A percentile compares a stretch with the other conserved stretches of the same genome.
Evolutionary conservation across 1,284 basidiomycete species (phyloP).

Genomic region (Lignosus rhinocerotis): DNA sequence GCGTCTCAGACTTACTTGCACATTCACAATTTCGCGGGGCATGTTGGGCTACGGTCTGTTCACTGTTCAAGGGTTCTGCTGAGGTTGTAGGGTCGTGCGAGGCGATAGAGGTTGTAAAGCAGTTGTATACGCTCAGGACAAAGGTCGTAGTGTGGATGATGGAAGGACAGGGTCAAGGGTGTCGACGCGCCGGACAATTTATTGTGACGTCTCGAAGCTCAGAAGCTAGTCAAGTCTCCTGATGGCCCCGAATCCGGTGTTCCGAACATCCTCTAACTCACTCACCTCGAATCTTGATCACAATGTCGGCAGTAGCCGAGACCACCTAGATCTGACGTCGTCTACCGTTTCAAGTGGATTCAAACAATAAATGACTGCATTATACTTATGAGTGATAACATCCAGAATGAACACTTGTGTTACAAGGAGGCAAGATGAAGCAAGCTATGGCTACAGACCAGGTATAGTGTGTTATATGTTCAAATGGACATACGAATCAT

Average conservation of each 20-base stretch:
- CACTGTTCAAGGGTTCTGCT: neutral
- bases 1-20: slow-evolving; percentile 16
- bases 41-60: neutral
- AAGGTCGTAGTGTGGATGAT: neutral
- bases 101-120: neutral
- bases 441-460: slow-evolving; percentile 10
- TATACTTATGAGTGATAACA: no score
- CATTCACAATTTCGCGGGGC: slow-evolving; percentile 23
- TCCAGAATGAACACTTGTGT: no score
- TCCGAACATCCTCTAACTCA: neutral
- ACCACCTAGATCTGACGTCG: neutral
- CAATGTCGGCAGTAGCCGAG: neutral
- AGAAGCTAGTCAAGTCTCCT: neutral
- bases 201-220: slow-evolving; percentile 17
- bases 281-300: neutral
- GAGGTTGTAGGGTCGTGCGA: neutral
- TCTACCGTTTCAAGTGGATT: no score
- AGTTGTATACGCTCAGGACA: neutral
- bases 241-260: neutral
- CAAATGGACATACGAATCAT: no score
- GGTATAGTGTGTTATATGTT: neutral
- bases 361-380: no score
- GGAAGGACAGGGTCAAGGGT: slow-evolving; percentile 14
- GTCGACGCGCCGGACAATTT: slow-evolving; percentile 7
- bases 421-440: neutral